A percentile compares a stretch with the other conserved stretches of the same genome.
phyloP scores from a whole-genome alignment of 768 basidiomycete species.

The Rhizopogon salebrosus region DNA sequence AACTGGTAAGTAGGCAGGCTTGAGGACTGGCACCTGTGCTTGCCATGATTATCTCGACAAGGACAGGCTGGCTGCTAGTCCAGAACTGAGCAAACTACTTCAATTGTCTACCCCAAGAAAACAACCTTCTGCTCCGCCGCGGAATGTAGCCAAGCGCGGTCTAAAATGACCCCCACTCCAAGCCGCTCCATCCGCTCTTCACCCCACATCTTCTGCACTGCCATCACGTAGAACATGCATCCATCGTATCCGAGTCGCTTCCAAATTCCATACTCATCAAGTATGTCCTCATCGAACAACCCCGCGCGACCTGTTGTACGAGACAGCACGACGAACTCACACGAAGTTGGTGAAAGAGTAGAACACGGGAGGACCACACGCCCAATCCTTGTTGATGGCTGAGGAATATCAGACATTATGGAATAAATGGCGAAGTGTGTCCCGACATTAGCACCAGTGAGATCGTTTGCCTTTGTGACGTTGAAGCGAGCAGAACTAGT shows the following conservation, averaged over 20 bases:
- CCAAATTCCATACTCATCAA: neutral
- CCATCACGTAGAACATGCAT: conserved; percentile 19
- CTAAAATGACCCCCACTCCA: conserved; percentile 14
- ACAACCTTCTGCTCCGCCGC: neutral
- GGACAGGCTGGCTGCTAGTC: too few relatives aligned
- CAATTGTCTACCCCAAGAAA: neutral
- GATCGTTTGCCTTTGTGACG: conserved; percentile 3
- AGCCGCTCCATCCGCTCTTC: conserved; percentile 13
- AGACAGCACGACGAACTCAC: conserved; percentile 20
- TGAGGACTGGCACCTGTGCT: too few relatives aligned
- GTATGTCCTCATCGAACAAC: conserved; percentile 7
- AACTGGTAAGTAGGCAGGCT: too few relatives aligned
- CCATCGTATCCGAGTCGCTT: conserved; percentile 8
- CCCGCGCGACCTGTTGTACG: neutral
- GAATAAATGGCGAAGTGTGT: conserved; percentile 8
- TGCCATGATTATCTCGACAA: too few relatives aligned
- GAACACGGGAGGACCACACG: conserved; percentile 12
- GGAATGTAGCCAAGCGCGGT: conserved; percentile 13
- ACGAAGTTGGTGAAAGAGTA: conserved; percentile 1
- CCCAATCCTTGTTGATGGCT: neutral
- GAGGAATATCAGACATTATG: conserved; percentile 1
- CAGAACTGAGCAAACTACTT: too few relatives aligned
- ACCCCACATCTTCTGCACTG: conserved; percentile 2
- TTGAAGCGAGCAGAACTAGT: conserved; percentile 11
- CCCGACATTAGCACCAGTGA: neutral